Percentiles rank a stretch among this genome's conserved stretches.
Evolutionary conservation across 495 filamentous ascomycete species (phyloP).

Genomic region (Penicillium paxilli): DNA sequence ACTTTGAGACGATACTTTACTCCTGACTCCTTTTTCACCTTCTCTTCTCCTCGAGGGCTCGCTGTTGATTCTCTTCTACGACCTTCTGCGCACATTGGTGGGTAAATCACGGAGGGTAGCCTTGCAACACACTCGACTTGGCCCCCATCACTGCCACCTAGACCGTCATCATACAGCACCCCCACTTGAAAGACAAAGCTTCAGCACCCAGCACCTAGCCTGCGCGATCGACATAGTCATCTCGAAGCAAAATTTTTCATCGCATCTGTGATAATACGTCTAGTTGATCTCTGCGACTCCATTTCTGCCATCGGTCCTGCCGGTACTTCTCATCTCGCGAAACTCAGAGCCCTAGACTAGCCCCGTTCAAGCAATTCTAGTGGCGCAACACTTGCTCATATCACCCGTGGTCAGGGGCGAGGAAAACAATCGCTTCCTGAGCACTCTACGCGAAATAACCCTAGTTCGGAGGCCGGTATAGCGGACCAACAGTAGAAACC

Average conservation of each 20-base stretch:
- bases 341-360: neutral
- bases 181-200: neutral
- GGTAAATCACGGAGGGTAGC: too few relatives aligned
- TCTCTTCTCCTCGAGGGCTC: too few relatives aligned
- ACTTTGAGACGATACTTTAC: neutral
- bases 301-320: neutral
- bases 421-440: neutral
- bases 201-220: neutral
- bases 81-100: too few relatives aligned
- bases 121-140: too few relatives aligned
- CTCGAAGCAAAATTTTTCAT: neutral
- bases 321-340: neutral
- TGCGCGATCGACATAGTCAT: neutral
- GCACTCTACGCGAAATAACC: neutral
- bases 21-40: neutral
- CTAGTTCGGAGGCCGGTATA: neutral
- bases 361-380: neutral
- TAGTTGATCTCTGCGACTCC: neutral
- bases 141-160: too few relatives aligned
- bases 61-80: too few relatives aligned
- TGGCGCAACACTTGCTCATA: neutral
- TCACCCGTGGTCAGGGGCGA: neutral
- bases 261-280: neutral
- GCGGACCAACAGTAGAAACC: neutral
- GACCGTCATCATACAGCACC: neutral